phyloP scores from a whole-genome alignment of 106 monocot species.

The Amphibolis antarctica region DNA sequence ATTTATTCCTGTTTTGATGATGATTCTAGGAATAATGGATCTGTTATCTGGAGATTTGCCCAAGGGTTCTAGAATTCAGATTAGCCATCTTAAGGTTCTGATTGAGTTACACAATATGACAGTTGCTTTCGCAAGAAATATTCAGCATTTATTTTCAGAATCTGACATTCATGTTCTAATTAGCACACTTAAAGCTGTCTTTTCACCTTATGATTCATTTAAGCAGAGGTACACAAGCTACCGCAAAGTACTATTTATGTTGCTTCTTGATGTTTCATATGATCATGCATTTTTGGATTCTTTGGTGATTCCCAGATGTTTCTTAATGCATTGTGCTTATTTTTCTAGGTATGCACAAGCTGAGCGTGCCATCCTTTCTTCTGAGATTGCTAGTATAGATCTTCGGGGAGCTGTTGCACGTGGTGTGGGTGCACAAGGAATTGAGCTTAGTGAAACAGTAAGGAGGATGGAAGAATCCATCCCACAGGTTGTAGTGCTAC shows the following conservation, averaged over 20 bases:
- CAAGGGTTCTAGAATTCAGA: slow-evolving; percentile 72
- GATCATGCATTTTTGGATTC: neutral
- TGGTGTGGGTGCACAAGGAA: slow-evolving; percentile 93
- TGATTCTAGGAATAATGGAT: slow-evolving; percentile 77
- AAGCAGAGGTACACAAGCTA: slow-evolving; percentile 51
- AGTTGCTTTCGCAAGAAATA: slow-evolving; percentile 72
- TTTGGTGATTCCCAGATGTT: neutral
- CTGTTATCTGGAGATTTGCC: slow-evolving; percentile 79
- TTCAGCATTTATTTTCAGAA: slow-evolving; percentile 87
- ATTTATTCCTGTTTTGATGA: neutral
- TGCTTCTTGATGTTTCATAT: too few species aligned
- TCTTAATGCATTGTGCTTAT: neutral
- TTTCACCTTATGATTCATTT: slow-evolving; percentile 82
- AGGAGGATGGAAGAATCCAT: slow-evolving; percentile 98
- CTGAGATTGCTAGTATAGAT: slow-evolving; percentile 68
- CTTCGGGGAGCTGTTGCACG: slow-evolving; percentile 85
- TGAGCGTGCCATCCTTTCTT: slow-evolving; percentile 77
- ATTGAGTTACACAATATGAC: slow-evolving; percentile 90
- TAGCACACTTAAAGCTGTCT: slow-evolving; percentile 68
- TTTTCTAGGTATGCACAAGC: slow-evolving; percentile 72
- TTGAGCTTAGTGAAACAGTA: slow-evolving; percentile 99
- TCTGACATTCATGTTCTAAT: slow-evolving; percentile 62
- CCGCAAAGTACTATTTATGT: too few species aligned
- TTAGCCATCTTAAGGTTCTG: slow-evolving; percentile 70
- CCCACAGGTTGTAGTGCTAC: slow-evolving; percentile 72